These are phyloP conservation scores for Schoenoplectus triqueter DNA, from an alignment of 202 grass and related monocot genomes.

Conservation along the genomic window DNA sequence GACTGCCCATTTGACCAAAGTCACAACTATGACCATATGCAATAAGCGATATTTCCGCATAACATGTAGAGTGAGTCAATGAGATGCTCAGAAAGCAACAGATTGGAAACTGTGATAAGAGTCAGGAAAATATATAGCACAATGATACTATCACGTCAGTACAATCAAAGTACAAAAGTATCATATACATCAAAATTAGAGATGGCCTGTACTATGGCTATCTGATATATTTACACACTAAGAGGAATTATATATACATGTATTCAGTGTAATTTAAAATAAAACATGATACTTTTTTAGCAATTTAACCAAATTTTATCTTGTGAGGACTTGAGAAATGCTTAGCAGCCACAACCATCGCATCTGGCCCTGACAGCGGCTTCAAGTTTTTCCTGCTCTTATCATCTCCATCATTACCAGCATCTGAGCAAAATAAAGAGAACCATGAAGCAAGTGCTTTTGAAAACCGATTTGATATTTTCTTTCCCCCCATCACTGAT, in stretches of 20 bases:
- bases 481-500: not conserved
- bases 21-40: no score
- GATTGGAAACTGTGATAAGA: not conserved
- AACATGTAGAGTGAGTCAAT: not conserved
- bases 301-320: constrained; percentile 43
- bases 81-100: not conserved
- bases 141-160: not conserved
- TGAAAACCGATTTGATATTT: not conserved
- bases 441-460: constrained; percentile 42
- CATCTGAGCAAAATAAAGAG: constrained; percentile 21
- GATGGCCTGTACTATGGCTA: not conserved
- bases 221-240: not conserved
- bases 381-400: not conserved
- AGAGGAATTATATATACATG: not conserved
- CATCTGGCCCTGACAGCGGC: not conserved
- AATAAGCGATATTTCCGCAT: no score
- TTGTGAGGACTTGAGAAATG: constrained; percentile 50
- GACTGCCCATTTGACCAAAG: no score
- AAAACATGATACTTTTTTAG: not conserved
- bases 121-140: not conserved
- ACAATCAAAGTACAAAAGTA: not conserved
- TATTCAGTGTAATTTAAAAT: not conserved
- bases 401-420: not conserved
- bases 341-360: constrained; percentile 40
- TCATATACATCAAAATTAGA: not conserved